Conservation (phyloP, 805 yeast genomes). For the Candida ovalis region DNA sequence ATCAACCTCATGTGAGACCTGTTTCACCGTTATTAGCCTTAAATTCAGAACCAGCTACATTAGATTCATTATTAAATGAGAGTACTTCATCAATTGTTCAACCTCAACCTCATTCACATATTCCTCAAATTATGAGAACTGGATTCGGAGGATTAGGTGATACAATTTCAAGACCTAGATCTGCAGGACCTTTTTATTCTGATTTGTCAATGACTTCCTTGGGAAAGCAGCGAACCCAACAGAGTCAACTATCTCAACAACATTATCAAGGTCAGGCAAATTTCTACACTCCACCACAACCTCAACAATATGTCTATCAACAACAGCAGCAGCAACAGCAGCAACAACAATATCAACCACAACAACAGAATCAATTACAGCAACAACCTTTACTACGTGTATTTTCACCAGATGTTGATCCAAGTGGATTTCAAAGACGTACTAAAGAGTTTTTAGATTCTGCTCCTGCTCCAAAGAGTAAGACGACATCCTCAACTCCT, state of each 20-base stretch:
- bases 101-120: conserved; percentile 2
- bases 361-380: not conserved
- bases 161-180: conserved; percentile 37
- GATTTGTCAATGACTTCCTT: conserved; percentile 14
- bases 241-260: not conserved
- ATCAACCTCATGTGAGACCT: conserved; percentile 27
- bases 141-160: conserved; percentile 9
- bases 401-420: conserved; percentile 28
- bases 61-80: conserved; percentile 37
- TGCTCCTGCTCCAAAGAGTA: not conserved
- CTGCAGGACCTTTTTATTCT: conserved; percentile 39
- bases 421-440: conserved; percentile 19
- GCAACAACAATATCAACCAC: not conserved
- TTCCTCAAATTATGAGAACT: conserved; percentile 6
- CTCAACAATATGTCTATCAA: not conserved
- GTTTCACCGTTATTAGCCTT: conserved; percentile 31
- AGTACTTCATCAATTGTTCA: conserved; percentile 3
- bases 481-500: not conserved
- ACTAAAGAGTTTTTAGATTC: conserved; percentile 17
- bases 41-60: conserved; percentile 33
- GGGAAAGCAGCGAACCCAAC: not conserved
- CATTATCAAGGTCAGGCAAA: conserved; percentile 1
- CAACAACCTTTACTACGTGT: conserved; percentile 21
- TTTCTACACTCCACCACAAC: not conserved
- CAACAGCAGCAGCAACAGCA: conserved; percentile 2